These are phyloP conservation scores for Beta vulgaris DNA, from an alignment of 148 eudicot genomes.

Conservation along the genomic window DNA sequence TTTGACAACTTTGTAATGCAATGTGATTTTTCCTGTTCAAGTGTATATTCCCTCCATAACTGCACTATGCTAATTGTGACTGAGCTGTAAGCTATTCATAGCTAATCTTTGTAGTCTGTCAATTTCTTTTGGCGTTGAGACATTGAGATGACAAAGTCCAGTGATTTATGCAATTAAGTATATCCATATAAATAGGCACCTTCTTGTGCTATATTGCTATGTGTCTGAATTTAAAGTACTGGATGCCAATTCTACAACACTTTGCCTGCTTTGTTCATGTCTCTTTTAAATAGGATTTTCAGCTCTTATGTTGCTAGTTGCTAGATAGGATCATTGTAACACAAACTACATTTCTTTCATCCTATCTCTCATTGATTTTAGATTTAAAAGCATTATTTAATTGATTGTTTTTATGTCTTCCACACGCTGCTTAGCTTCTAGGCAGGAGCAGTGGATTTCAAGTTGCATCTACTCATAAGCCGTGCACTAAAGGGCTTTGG, in stretches of 20 bases:
- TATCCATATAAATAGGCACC: background rate
- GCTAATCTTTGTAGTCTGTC: background rate
- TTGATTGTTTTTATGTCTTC: conserved; percentile 11
- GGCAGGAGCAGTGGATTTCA: conserved; percentile 95
- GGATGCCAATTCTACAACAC: background rate
- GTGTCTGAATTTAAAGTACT: background rate
- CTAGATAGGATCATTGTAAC: background rate
- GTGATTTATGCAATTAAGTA: background rate
- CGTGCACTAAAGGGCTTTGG: conserved; percentile 99
- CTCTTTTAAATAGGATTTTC: background rate
- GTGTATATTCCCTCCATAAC: background rate
- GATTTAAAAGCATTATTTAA: background rate
- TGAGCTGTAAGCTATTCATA: background rate
- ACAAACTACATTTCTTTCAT: background rate
- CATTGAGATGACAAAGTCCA: background rate
- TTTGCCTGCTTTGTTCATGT: background rate
- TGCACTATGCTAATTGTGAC: background rate
- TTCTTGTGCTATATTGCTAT: background rate
- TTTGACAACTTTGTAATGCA: background rate
- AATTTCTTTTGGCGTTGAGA: background rate
- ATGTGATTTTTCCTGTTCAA: background rate
- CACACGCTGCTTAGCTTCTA: conserved; percentile 55
- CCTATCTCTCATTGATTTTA: background rate
- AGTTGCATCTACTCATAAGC: conserved; percentile 90
- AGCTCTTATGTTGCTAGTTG: background rate